Conservation (phyloP, 1,139 yeast species). For the Suhomyces taliae region DNA sequence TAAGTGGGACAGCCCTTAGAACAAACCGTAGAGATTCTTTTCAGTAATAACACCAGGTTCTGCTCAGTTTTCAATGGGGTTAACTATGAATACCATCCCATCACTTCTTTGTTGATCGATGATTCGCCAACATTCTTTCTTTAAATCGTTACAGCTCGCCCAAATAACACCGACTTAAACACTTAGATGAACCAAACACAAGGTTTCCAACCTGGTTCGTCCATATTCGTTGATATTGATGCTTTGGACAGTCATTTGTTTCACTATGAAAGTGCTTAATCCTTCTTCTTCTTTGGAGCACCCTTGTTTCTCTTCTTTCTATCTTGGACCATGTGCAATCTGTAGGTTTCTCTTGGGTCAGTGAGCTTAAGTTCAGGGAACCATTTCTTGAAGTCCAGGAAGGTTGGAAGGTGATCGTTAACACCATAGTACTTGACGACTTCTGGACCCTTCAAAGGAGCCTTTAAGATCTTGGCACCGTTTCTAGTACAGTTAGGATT, state of each 20-base stretch:
- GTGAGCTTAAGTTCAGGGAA: constrained; percentile 60
- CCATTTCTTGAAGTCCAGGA: constrained; percentile 57
- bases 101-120: too few species aligned
- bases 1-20: too few species aligned
- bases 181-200: too few species aligned
- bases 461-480: constrained; percentile 72
- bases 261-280: not conserved
- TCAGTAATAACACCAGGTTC: too few species aligned
- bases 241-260: not conserved
- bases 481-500: constrained; percentile 74
- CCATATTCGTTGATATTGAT: not conserved
- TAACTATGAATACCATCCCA: too few species aligned
- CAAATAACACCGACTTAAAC: too few species aligned
- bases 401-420: constrained; percentile 61
- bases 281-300: constrained; percentile 75
- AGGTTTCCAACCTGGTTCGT: too few species aligned
- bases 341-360: constrained; percentile 73
- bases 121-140: too few species aligned
- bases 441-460: constrained; percentile 74
- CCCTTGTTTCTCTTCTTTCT: constrained; percentile 90
- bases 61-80: too few species aligned
- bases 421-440: constrained; percentile 75
- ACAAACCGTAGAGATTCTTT: too few species aligned
- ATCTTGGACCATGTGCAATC: constrained; percentile 62
- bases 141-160: too few species aligned